These are phyloP conservation scores for Xylaria palmicola DNA, from an alignment of 495 filamentous ascomycete genomes.

Conservation along the genomic window DNA sequence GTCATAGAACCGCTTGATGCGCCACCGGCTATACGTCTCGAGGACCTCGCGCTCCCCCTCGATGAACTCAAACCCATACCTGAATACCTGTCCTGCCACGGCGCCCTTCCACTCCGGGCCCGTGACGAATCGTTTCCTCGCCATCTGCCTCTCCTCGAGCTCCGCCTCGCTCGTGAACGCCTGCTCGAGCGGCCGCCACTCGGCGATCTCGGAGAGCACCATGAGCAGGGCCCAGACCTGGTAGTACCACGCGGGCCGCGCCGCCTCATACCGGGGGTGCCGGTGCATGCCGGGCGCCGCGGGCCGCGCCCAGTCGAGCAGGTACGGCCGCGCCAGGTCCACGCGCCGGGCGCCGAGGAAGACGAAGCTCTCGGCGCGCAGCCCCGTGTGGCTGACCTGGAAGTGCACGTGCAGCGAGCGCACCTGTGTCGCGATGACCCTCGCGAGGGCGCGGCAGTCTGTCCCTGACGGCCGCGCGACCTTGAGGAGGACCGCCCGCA, in stretches of 20 bases:
- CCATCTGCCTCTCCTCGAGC: background rate
- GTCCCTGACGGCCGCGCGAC: background rate
- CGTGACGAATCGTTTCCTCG: background rate
- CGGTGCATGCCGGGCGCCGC: background rate
- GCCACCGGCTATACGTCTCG: background rate
- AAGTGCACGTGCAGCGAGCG: background rate
- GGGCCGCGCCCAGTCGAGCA: background rate
- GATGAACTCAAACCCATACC: background rate
- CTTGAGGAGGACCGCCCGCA: background rate
- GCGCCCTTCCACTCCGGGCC: background rate
- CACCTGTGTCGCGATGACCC: background rate
- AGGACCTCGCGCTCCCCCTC: background rate
- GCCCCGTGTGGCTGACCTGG: background rate
- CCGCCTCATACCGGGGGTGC: background rate
- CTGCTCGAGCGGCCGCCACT: background rate
- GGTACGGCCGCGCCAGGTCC: background rate
- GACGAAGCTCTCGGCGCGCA: slow-evolving; percentile 2
- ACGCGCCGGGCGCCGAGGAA: background rate
- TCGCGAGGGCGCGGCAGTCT: background rate
- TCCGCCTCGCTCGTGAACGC: background rate
- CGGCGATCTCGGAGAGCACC: slow-evolving; percentile 1
- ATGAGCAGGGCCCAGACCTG: background rate
- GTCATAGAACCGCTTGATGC: background rate
- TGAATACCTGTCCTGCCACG: background rate
- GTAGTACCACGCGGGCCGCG: background rate